Conservation (phyloP, 805 yeast genomes). For the Cyberlindnera amylophila region DNA sequence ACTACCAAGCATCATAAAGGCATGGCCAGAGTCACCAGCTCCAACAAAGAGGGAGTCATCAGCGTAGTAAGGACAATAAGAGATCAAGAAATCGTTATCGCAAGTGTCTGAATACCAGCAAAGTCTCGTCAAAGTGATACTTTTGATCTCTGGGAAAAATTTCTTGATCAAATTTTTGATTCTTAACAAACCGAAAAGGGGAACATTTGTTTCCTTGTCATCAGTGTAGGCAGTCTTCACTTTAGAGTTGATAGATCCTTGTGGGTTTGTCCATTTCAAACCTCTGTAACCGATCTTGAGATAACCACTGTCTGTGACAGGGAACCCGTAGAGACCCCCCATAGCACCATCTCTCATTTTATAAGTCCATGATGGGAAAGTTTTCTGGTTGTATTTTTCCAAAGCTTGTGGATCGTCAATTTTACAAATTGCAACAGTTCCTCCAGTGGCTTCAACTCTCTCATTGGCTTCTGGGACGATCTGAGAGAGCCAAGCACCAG, state of each 20-base stretch:
- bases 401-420: slow-evolving; percentile 17
- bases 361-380: slow-evolving; percentile 30
- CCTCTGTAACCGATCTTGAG: slow-evolving; percentile 32
- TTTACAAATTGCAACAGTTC: slow-evolving; percentile 29
- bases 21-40: slow-evolving; percentile 40
- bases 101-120: slow-evolving; percentile 37
- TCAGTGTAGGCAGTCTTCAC: slow-evolving; percentile 28
- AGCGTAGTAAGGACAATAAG: slow-evolving; percentile 30
- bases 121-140: slow-evolving; percentile 24
- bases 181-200: slow-evolving; percentile 26
- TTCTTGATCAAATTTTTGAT: slow-evolving; percentile 27
- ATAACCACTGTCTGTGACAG: slow-evolving; percentile 25
- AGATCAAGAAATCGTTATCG: slow-evolving; percentile 34
- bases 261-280: slow-evolving; percentile 30
- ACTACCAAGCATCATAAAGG: slow-evolving; percentile 35
- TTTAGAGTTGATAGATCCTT: slow-evolving; percentile 20
- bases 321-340: slow-evolving; percentile 33
- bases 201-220: slow-evolving; percentile 26
- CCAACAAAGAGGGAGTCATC: slow-evolving; percentile 31
- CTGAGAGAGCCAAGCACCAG: slow-evolving; percentile 20
- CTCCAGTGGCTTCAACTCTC: slow-evolving; percentile 30
- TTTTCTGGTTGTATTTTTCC: slow-evolving; percentile 21
- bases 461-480: slow-evolving; percentile 29
- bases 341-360: slow-evolving; percentile 29
- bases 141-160: slow-evolving; percentile 27